Evolutionary conservation across 164 flowering plant species (phyloP).

Genomic region (Hamamelis virginiana): DNA sequence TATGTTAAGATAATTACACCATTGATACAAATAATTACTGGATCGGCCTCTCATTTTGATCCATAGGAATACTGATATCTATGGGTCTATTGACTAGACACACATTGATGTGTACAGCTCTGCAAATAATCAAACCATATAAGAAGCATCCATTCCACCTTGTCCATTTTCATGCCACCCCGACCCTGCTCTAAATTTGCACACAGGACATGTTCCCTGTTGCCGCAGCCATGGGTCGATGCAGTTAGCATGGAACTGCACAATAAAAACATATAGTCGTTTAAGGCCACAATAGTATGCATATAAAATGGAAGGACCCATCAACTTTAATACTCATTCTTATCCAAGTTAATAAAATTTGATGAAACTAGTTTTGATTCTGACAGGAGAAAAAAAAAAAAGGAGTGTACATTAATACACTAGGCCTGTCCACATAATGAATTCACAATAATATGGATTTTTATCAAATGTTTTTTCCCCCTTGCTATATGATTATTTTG

Average conservation of each 20-base stretch:
- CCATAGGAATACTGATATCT: background rate
- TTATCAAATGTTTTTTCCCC: too few relatives aligned
- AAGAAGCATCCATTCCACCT: slow-evolving; percentile 19
- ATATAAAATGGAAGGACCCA: background rate
- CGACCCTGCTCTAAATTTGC: slow-evolving; percentile 35
- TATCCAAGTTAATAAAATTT: background rate
- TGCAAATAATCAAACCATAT: slow-evolving; percentile 27
- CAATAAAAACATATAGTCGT: background rate
- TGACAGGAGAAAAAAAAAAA: too few relatives aligned
- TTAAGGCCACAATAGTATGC: background rate
- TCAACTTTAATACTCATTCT: background rate
- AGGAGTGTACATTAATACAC: too few relatives aligned
- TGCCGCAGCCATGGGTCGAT: slow-evolving; percentile 52
- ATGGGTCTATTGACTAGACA: background rate
- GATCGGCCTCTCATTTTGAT: background rate
- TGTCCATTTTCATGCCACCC: slow-evolving; percentile 28
- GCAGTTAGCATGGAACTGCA: slow-evolving; percentile 46
- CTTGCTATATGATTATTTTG: too few relatives aligned
- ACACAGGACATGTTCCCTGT: slow-evolving; percentile 51
- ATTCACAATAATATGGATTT: too few relatives aligned
- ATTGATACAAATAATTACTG: background rate
- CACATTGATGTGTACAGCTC: background rate
- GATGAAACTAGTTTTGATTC: background rate
- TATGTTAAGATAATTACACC: too few relatives aligned
- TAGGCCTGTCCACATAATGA: too few relatives aligned